A percentile compares a stretch with the other conserved stretches of the same genome.
These are phyloP conservation scores for Monosporozyma yasuniensis DNA, from an alignment of 805 yeast species.

Conservation along the genomic window DNA sequence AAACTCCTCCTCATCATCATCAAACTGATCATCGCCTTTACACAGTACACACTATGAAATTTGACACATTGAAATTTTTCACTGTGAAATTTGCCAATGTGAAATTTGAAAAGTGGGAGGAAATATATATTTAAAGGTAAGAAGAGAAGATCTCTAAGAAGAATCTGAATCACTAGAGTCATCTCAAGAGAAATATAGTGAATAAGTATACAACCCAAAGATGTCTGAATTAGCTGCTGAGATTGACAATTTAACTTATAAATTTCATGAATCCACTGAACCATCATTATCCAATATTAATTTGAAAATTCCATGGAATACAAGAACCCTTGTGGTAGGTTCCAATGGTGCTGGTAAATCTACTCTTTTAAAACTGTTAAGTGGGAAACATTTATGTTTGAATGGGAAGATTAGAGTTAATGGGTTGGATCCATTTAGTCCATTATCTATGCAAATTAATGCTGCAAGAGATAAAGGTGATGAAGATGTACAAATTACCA, in stretches of 20 bases:
- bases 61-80: not conserved
- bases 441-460: conserved; percentile 31
- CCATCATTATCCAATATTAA: conserved; percentile 62
- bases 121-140: not conserved
- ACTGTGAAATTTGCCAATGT: not conserved
- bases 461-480: conserved; percentile 28
- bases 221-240: conserved; percentile 38
- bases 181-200: too few species aligned
- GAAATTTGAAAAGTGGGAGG: not conserved
- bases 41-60: not conserved
- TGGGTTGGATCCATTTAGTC: conserved; percentile 83
- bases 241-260: conserved; percentile 57
- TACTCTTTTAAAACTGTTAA: conserved; percentile 71
- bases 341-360: conserved; percentile 98
- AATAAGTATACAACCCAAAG: too few species aligned
- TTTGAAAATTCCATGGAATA: conserved; percentile 55
- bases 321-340: conserved; percentile 75
- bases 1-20: not conserved
- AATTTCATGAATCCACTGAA: conserved; percentile 47
- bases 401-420: conserved; percentile 64
- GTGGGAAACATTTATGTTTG: conserved; percentile 83
- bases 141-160: not conserved
- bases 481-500: conserved; percentile 41
- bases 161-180: too few species aligned
- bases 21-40: too few species aligned